Percentiles rank a stretch among this genome's conserved stretches.
Evolutionary conservation across 176 grass and related monocot genomes (phyloP).

Genomic region (Zoysia japonica): DNA sequence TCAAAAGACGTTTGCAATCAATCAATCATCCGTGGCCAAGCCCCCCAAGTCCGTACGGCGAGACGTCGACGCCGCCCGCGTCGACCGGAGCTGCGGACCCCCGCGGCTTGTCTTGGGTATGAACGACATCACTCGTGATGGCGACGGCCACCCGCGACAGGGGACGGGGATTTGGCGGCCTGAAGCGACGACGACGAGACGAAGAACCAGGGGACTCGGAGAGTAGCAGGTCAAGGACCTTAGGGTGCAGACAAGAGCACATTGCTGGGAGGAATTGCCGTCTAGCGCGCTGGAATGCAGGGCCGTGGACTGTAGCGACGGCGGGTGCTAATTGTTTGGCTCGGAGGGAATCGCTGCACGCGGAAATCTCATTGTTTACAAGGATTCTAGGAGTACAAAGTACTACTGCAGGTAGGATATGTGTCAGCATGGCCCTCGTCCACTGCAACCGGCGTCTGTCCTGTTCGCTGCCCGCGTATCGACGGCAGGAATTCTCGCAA

Average conservation of each 20-base stretch:
- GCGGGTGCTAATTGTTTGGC: neutral
- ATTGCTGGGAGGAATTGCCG: no score
- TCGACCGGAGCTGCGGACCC: neutral
- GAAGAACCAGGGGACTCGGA: no score
- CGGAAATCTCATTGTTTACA: neutral
- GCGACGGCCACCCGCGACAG: constrained; percentile 27
- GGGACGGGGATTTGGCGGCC: neutral
- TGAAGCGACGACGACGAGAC: neutral
- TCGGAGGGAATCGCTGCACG: neutral
- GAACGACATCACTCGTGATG: constrained; percentile 11
- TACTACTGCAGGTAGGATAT: neutral
- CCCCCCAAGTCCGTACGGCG: neutral
- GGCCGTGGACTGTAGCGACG: neutral
- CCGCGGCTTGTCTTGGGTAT: neutral
- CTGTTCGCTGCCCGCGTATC: neutral
- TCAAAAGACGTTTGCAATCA: neutral
- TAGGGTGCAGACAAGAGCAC: neutral
- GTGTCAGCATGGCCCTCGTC: neutral
- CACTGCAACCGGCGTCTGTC: neutral
- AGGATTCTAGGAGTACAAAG: neutral
- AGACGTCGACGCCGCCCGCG: neutral
- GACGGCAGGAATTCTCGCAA: neutral
- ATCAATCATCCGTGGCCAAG: neutral
- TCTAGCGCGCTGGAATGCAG: no score
- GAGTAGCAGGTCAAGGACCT: no score